These are phyloP conservation scores for Millerozyma miso DNA, from an alignment of 805 yeast genomes.

Conservation along the genomic window DNA sequence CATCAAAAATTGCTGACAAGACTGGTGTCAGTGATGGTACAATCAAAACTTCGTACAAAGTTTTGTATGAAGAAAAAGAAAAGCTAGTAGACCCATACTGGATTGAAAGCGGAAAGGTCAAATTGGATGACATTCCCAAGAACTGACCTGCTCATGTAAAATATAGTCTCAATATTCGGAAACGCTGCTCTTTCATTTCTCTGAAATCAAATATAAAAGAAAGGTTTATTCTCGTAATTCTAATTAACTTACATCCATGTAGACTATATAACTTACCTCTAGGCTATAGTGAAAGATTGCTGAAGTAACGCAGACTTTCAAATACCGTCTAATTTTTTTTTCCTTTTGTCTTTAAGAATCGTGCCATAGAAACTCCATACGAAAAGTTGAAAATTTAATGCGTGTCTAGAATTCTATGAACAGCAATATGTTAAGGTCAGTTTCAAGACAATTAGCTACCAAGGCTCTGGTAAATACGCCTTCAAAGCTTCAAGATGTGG, in stretches of 20 bases:
- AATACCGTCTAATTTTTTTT: too few species aligned
- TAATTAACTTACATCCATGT: not conserved
- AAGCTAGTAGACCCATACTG: constrained; percentile 71
- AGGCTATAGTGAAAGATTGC: too few species aligned
- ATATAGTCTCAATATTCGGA: too few species aligned
- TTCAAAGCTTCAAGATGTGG: constrained; percentile 51
- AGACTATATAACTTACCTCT: not conserved
- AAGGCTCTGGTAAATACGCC: constrained; percentile 3
- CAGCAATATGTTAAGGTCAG: constrained; percentile 1
- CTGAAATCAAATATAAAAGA: not conserved
- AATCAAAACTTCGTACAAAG: constrained; percentile 85
- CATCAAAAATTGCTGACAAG: constrained; percentile 81
- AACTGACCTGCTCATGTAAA: constrained; percentile 7
- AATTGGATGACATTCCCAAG: constrained; percentile 41
- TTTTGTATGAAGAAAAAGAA: constrained; percentile 65
- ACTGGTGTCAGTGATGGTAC: constrained; percentile 98
- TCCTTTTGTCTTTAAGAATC: not conserved
- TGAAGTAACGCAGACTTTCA: too few species aligned
- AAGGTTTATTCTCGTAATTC: too few species aligned
- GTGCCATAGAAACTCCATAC: not conserved
- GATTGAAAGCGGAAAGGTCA: constrained; percentile 64
- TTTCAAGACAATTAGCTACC: constrained; percentile 9
- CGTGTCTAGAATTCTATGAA: not conserved
- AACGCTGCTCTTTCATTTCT: too few species aligned
- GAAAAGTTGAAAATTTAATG: not conserved